A percentile compares a stretch with the other conserved stretches of the same genome.
Evolutionary conservation across 1,139 yeast genomes (phyloP).

Genomic region (Trichomonascaceae sp.): DNA sequence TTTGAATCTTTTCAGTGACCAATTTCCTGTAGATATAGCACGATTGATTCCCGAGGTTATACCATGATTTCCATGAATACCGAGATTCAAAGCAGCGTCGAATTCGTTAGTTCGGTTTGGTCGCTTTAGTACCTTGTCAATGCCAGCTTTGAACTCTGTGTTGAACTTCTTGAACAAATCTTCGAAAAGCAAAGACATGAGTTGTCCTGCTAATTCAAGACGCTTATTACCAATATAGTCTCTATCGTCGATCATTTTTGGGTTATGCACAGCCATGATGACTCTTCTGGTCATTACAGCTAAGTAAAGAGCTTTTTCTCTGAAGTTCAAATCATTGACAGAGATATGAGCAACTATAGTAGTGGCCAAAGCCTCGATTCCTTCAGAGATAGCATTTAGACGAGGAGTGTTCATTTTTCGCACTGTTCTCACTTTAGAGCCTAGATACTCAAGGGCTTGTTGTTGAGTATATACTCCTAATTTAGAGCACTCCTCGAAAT

Average conservation of each 20-base stretch:
- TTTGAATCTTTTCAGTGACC: slow-evolving; percentile 98
- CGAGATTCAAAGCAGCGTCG: slow-evolving; percentile 83
- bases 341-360: slow-evolving; percentile 94
- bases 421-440: slow-evolving; percentile 84
- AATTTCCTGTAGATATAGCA: slow-evolving; percentile 96
- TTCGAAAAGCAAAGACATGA: slow-evolving; percentile 89
- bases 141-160: slow-evolving; percentile 85
- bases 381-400: slow-evolving; percentile 79
- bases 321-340: slow-evolving; percentile 77
- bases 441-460: slow-evolving; percentile 88
- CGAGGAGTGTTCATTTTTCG: slow-evolving; percentile 83
- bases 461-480: slow-evolving; percentile 84
- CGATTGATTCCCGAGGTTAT: slow-evolving; percentile 92
- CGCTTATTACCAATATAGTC: slow-evolving; percentile 98
- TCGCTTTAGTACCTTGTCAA: slow-evolving; percentile 87
- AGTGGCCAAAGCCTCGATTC: slow-evolving; percentile 94
- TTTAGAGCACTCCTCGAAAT: slow-evolving; percentile 89
- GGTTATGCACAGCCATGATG: slow-evolving; percentile 90
- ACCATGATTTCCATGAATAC: slow-evolving; percentile 75
- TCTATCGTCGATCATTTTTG: slow-evolving; percentile 93
- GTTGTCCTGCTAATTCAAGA: slow-evolving; percentile 93
- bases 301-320: slow-evolving; percentile 88
- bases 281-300: slow-evolving; percentile 97
- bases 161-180: slow-evolving; percentile 95
- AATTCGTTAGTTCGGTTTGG: slow-evolving; percentile 94